Evolutionary conservation across 768 basidiomycete species (phyloP), one percentile per base, ranked within the genome.

Genomic region (Ramaria rubella): DNA sequence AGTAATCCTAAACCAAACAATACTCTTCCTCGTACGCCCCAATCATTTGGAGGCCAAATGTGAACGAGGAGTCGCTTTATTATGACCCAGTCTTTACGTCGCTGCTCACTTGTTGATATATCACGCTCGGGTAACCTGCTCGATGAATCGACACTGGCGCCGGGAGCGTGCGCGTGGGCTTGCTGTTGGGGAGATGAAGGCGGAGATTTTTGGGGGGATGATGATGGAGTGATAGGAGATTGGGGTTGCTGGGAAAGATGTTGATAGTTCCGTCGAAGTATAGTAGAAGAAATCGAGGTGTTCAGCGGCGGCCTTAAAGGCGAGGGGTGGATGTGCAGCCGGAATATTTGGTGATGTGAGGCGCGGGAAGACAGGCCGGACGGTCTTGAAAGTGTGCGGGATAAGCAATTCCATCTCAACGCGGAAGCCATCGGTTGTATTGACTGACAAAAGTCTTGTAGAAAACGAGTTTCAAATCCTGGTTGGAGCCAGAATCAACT

Each of bases 21-120:
- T 19, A 99, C 94, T 3, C 92, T 81, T 48, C 79, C 73, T 50
- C 92, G 83, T 12, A 92, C 91, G 48, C 77, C 82, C 82, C 85
- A 87, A 64, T 94, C 89, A 61, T 84, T 72, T 64, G 81, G 80
- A 1, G 96, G 95, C 96, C 96, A 99, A 17, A 99, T 87, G 63
- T 97, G 92, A 8, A 78, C 78, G 60, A 90, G 79, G n/a, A 99
- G 76, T 52, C 77, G 78, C 67, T 83, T 86, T 58, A 95, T 78
- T 58, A 97, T 94, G 33, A 71, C 70, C 93, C 92, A 96, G 69
- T 99, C 96, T 49, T 79, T 85, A 62, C 73, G 73, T 45, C 90
- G 76, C 68, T 94, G 83, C 52, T 81, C 76, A 3, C 38, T 24
- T 11, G 34, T 33, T 24, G 54, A 55, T 30, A 55, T 8, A 15